phyloP scores from a whole-genome alignment of 306 rosid species.

The Carpinus viminea region DNA sequence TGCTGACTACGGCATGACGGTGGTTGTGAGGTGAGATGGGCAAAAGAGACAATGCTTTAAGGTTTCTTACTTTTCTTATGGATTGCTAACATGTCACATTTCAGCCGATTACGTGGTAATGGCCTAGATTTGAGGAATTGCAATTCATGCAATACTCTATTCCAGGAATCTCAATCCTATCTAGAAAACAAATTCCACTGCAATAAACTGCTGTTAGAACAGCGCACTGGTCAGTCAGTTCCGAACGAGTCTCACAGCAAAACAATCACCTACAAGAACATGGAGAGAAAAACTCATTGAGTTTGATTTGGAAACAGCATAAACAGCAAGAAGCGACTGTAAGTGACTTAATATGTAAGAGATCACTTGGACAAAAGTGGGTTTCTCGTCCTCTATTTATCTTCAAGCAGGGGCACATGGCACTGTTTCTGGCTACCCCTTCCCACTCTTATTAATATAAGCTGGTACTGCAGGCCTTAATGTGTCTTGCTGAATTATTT shows the following conservation, averaged over 20 bases:
- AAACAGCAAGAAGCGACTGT: constrained; percentile 25
- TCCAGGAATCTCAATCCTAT: not conserved
- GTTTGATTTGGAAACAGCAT: constrained; percentile 27
- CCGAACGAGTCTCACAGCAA: not conserved
- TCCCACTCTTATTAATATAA: constrained; percentile 54
- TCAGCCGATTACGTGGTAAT: too few relatives aligned
- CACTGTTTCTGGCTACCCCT: constrained; percentile 37
- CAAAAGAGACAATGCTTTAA: too few relatives aligned
- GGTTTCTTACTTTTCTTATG: too few relatives aligned
- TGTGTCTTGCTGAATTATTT: constrained; percentile 22
- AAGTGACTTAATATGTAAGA: constrained; percentile 17
- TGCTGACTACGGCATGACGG: too few relatives aligned
- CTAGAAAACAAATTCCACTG: not conserved
- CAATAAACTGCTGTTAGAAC: not conserved
- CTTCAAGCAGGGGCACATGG: constrained; percentile 32
- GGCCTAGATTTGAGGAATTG: too few relatives aligned
- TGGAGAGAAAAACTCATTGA: constrained; percentile 25
- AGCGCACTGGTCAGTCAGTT: too few relatives aligned
- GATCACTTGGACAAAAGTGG: constrained; percentile 25
- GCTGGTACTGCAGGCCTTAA: constrained; percentile 37
- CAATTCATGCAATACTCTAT: not conserved
- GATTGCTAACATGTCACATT: too few relatives aligned
- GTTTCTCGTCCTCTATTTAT: constrained; percentile 35
- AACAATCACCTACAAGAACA: constrained; percentile 12
- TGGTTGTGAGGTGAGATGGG: too few relatives aligned